Base-by-base conservation (phyloP, 257 asterid species). In the Primulina huaijiensis region DNA sequence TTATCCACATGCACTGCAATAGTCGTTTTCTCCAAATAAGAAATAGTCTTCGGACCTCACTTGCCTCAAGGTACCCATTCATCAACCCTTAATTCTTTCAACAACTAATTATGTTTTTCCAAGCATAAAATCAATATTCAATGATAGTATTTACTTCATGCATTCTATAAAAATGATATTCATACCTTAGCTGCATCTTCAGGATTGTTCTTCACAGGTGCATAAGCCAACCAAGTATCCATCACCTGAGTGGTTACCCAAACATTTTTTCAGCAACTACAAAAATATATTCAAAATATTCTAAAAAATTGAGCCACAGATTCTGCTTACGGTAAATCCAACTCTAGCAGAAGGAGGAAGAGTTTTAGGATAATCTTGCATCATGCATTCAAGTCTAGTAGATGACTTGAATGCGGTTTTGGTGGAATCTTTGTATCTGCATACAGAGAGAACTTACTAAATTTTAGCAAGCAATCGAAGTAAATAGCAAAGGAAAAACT, bases 301-400 rank as follows among this genome's bases (percentile, higher is more conserved):
- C 21, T 1, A 50, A 50, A 50, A 50, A 50, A 5, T 12, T 14
- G 17, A 34, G 29, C 33, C 65, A 35, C 7, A 56, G 65, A 29
- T 72, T 80, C 71, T 57, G 78, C 96, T 85, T 86, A 91, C 99
- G 6, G 99, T 94, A 77, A 94, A 94, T 75, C 99, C 99, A 82
- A 94, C 99, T 80, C 86, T 86, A 66, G 99, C 97, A 62, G 96
- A 78, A 72, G 97, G 96, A 70, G 97, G 90, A 72, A 94, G 76
- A 14, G 97, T 94, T 80, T 91, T 94, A 40, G 99, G 97, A 77
- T 94, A 94, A 83, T 94, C 99, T 85, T 94, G 99, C 99, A 94
- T 94, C 99, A 94, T 94, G 76, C 99, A 94, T 82, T 94, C 99
- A 74, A 94, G 97, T 57, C 99, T 94, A 76, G 99, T 94, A 23